Conservation (phyloP, 1,284 basidiomycete genomes). For the Athelia psychrophila region DNA sequence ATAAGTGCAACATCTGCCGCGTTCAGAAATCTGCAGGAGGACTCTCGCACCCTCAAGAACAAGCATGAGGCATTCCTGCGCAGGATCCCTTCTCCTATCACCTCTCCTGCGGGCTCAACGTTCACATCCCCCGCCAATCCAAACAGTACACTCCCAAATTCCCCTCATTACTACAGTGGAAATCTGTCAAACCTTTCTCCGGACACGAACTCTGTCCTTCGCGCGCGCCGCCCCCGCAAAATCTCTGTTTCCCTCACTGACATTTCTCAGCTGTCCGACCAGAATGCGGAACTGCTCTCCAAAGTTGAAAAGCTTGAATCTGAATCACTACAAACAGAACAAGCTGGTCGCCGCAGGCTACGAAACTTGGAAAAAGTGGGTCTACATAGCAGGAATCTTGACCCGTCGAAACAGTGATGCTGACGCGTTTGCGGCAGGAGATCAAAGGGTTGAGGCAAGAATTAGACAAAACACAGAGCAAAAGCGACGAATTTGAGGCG, state of each 20-base stretch:
- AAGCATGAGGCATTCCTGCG: slow-evolving; percentile 67
- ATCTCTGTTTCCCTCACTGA: slow-evolving; percentile 69
- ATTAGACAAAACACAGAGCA: slow-evolving; percentile 66
- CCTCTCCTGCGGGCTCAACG: slow-evolving; percentile 24
- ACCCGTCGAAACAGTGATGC: too few species aligned
- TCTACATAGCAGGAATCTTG: too few species aligned
- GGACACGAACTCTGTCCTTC: slow-evolving; percentile 14
- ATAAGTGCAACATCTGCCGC: slow-evolving; percentile 64
- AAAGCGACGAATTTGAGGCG: slow-evolving; percentile 68
- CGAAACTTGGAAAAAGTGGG: slow-evolving; percentile 59
- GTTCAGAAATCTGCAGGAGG: slow-evolving; percentile 66
- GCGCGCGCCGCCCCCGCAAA: slow-evolving; percentile 42
- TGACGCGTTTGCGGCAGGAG: too few species aligned
- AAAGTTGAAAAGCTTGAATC: slow-evolving; percentile 74
- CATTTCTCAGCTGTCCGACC: slow-evolving; percentile 68
- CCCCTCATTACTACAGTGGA: slow-evolving; percentile 26
- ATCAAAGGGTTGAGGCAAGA: slow-evolving; percentile 67
- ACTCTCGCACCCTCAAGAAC: slow-evolving; percentile 63
- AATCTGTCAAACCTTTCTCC: slow-evolving; percentile 12
- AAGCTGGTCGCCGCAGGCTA: slow-evolving; percentile 63
- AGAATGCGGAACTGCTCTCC: slow-evolving; percentile 75
- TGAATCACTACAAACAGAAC: slow-evolving; percentile 65
- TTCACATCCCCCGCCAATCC: slow-evolving; percentile 11
- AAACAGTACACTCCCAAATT: slow-evolving; percentile 31
- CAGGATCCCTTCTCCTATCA: slow-evolving; percentile 47